A percentile compares a stretch with the other conserved stretches of the same genome.
These are phyloP conservation scores for Lentinula raphanica DNA, from an alignment of 768 basidiomycete species.

Conservation along the genomic window DNA sequence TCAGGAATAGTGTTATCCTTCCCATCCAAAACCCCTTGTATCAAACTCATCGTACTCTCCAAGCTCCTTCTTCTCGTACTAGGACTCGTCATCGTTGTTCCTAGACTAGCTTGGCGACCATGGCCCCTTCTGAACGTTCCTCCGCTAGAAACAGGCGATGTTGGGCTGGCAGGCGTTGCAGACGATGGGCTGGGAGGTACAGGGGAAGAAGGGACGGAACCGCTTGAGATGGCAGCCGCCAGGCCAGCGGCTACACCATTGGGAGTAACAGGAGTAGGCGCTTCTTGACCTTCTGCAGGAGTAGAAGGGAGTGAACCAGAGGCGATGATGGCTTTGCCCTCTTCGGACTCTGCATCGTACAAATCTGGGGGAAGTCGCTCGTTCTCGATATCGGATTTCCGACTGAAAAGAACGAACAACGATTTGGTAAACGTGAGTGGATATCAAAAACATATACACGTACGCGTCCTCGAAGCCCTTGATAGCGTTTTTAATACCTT, in stretches of 20 bases:
- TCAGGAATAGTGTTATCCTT: constrained; percentile 35
- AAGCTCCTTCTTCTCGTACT: constrained; percentile 87
- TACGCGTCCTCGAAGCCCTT: constrained; percentile 94
- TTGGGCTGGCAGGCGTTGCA: constrained; percentile 17
- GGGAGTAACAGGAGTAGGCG: constrained; percentile 39
- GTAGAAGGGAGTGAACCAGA: constrained; percentile 47
- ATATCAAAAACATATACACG: constrained; percentile 29
- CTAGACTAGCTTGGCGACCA: constrained; percentile 74
- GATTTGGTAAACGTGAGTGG: background rate
- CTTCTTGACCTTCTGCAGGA: constrained; percentile 40
- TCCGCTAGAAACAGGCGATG: constrained; percentile 40
- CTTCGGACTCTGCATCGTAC: constrained; percentile 72
- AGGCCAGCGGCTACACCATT: constrained; percentile 42
- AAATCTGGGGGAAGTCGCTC: constrained; percentile 96
- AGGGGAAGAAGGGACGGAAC: constrained; percentile 22
- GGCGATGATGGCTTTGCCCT: constrained; percentile 59
- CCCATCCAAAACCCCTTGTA: constrained; percentile 88
- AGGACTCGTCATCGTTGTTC: constrained; percentile 93
- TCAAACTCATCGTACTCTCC: constrained; percentile 93
- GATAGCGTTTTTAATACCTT: constrained; percentile 94
- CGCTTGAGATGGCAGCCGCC: constrained; percentile 31
- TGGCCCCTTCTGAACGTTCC: constrained; percentile 63
- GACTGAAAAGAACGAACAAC: constrained; percentile 37
- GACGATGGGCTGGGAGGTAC: constrained; percentile 12
- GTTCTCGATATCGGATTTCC: constrained; percentile 98